phyloP scores from a whole-genome alignment of 768 basidiomycete genomes.

The Clathrus columnatus region DNA sequence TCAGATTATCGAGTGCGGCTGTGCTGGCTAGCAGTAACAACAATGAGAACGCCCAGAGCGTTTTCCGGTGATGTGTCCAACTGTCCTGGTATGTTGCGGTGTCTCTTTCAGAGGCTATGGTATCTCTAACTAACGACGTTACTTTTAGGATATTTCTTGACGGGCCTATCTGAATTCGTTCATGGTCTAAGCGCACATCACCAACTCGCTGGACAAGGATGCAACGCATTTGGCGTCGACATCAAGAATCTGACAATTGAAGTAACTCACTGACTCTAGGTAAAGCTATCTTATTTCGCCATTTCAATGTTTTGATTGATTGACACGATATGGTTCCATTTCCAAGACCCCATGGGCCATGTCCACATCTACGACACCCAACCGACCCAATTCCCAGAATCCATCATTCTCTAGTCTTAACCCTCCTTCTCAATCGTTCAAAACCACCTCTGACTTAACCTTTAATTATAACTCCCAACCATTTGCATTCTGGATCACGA shows the following conservation, averaged over 20 bases:
- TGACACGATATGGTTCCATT: too few relatives aligned
- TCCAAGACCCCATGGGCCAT: constrained; percentile 49
- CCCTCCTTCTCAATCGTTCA: constrained; percentile 26
- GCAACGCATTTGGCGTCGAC: constrained; percentile 59
- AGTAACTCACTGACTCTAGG: constrained; percentile 48
- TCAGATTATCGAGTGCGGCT: background rate
- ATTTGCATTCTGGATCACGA: constrained; percentile 76
- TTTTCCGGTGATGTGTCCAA: background rate
- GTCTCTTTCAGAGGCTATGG: background rate
- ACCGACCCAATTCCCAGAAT: constrained; percentile 54
- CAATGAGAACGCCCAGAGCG: background rate
- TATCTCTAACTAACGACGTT: background rate
- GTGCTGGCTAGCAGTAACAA: background rate
- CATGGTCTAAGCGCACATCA: constrained; percentile 49
- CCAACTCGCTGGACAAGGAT: constrained; percentile 44
- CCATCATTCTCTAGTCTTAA: constrained; percentile 33
- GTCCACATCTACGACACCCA: constrained; percentile 59
- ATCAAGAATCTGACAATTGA: constrained; percentile 50
- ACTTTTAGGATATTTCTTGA: constrained; percentile 44
- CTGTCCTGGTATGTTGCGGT: background rate
- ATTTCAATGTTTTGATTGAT: background rate
- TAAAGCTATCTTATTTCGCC: constrained; percentile 17
- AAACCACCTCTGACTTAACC: constrained; percentile 46
- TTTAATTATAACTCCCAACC: constrained; percentile 60
- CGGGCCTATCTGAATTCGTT: constrained; percentile 32